Base-by-base conservation (phyloP, 208 protist genomes). In the Leishmania turanica region DNA sequence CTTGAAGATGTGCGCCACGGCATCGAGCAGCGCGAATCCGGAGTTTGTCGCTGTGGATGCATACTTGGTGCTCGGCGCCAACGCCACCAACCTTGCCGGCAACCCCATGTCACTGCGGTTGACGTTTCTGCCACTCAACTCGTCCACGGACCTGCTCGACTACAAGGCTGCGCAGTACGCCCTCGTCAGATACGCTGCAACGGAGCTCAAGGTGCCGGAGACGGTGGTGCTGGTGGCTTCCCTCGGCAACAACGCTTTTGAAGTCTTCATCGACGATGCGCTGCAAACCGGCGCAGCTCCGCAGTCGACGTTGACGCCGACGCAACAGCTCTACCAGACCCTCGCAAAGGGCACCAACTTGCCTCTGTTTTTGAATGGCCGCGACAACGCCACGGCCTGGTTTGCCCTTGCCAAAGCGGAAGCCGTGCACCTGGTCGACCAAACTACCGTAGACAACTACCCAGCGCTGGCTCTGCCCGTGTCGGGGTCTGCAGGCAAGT, bases 1-100 rank as follows among this genome's bases (percentile, higher is more conserved):
- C 47, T 53, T 92, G 40, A 79, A 79, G 72, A 53, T 92, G 80
- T 95, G 92, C 65, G 92, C 90, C 37, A 93, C 92, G 8, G 88
- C 92, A 3, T 89, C 91, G 15, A 83, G 80, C 40, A 71, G 76
- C 53, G 80, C 82, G 24, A 79, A 79, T 60, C 83, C 83, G 1
- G 47, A 77, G 72, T 93, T 90, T 74, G 85, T 87, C 49, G 82
- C 79, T 49, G 90, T 93, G 73, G 82, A 66, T 47, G 88, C 92
- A 7, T 92, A 92, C 78, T 74, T 95, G 40, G 60, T 89, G 9
- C 77, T 95, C 42, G 88, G 85, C 78, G 45, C 69, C 34, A 77
- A 79, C 42, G 82, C 83, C 31, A 74, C 83, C 31, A 78, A 84
- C 47, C 64, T 83, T 51, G 42, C 71, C 47, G 34, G 72, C 53